These are phyloP conservation scores for Exophiala alcalophila DNA, from an alignment of 2,329 filamentous ascomycete species.

Conservation along the genomic window DNA sequence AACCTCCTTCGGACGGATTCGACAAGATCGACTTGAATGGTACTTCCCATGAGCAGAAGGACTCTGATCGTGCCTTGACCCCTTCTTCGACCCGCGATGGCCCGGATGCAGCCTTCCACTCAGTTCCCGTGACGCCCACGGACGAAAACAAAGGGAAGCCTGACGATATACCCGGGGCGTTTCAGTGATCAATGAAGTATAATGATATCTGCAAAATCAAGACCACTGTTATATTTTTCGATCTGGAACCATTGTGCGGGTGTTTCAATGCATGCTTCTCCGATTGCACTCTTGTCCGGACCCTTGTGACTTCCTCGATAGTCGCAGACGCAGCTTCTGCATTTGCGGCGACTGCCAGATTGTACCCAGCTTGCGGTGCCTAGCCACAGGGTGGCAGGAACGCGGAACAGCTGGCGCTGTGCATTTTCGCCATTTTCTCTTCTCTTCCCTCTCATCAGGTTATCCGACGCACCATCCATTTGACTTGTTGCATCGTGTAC, in stretches of 20 bases:
- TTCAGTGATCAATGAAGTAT: slow-evolving; percentile 12
- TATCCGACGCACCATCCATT: too few species aligned
- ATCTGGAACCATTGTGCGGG: not conserved
- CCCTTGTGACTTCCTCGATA: not conserved
- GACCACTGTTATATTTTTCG: slow-evolving; percentile 1
- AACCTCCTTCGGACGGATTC: slow-evolving; percentile 32
- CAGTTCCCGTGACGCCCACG: slow-evolving; percentile 25
- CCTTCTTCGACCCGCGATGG: slow-evolving; percentile 15
- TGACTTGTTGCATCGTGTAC: too few species aligned
- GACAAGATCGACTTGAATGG: slow-evolving; percentile 35
- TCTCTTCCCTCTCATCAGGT: too few species aligned
- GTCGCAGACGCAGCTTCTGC: not conserved
- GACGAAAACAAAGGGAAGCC: slow-evolving; percentile 20
- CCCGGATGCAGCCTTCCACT: slow-evolving; percentile 24
- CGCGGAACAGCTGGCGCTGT: too few species aligned
- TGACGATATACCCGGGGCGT: slow-evolving; percentile 20
- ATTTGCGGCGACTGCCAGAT: too few species aligned
- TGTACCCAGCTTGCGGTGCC: too few species aligned
- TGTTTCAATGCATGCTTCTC: not conserved
- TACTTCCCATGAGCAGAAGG: slow-evolving; percentile 23
- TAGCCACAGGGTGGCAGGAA: too few species aligned
- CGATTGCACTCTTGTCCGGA: too few species aligned
- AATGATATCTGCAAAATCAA: not conserved
- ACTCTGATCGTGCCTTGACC: slow-evolving; percentile 9
- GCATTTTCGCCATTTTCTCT: too few species aligned